These are phyloP conservation scores for Abelmoschus esculentus DNA, from an alignment of 345 rosid species.

Conservation along the genomic window DNA sequence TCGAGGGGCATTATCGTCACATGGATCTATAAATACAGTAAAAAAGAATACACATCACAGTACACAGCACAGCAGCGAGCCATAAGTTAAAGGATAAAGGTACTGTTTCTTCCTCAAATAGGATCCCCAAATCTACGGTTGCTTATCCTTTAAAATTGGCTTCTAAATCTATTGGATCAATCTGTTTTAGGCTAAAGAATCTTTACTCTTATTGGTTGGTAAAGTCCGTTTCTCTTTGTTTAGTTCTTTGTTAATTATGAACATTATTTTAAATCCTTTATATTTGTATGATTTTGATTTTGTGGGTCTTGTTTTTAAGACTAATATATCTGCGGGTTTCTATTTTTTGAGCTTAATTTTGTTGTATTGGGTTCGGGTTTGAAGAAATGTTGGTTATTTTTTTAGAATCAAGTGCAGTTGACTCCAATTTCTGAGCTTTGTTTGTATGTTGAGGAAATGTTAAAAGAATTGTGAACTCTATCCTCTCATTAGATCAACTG, in stretches of 20 bases:
- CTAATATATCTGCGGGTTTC: neutral
- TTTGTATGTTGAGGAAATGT: neutral
- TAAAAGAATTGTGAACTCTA: neutral
- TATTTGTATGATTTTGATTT: neutral
- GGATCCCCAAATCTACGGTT: constrained; percentile 39
- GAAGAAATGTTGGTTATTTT: neutral
- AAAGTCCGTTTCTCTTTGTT: neutral
- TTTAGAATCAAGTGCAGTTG: constrained; percentile 6
- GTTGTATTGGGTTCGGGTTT: neutral
- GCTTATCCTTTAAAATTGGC: neutral
- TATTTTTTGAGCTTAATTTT: neutral
- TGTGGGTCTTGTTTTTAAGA: neutral
- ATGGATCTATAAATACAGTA: constrained; percentile 6
- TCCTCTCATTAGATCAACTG: neutral
- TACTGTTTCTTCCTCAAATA: constrained; percentile 7
- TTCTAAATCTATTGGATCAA: neutral
- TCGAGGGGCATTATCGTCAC: constrained; percentile 15
- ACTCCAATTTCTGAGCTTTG: neutral
- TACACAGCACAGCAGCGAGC: neutral
- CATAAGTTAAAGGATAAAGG: constrained; percentile 14
- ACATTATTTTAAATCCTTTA: neutral
- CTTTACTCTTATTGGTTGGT: constrained; percentile 2
- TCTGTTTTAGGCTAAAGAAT: neutral
- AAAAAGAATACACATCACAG: neutral
- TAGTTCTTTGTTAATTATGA: neutral